Evolutionary conservation across 169 alveolate genomes (phyloP).

Genomic region (Eimeria acervulina): DNA sequence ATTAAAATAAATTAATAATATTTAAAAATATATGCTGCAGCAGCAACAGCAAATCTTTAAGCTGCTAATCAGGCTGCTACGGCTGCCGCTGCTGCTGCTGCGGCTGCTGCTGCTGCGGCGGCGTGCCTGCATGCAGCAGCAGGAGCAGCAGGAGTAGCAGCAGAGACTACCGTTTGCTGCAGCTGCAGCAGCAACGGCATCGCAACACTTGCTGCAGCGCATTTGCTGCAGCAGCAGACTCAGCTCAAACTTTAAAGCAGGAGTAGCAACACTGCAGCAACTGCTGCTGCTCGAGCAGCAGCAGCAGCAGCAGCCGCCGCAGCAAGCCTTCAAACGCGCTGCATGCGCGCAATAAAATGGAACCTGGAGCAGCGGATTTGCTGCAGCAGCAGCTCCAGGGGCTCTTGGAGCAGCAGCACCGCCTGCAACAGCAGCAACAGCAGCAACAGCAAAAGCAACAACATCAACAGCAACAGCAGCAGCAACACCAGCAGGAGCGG

Average conservation of each 20-base stretch:
- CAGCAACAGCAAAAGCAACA: not conserved
- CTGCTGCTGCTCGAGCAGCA: not conserved
- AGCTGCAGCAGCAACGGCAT: not conserved
- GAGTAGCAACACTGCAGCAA: not conserved
- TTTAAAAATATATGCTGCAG: not conserved
- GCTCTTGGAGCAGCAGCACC: slow-evolving; percentile 25
- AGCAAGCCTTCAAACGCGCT: not conserved
- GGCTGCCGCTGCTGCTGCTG: not conserved
- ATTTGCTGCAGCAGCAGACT: slow-evolving; percentile 49
- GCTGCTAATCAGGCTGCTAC: not conserved
- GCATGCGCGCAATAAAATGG: slow-evolving; percentile 20
- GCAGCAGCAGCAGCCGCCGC: slow-evolving; percentile 35
- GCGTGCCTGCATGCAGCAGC: slow-evolving; percentile 10
- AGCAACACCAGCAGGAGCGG: slow-evolving; percentile 12
- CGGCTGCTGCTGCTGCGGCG: not conserved
- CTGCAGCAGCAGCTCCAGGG: slow-evolving; percentile 72
- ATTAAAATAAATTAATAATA: not conserved
- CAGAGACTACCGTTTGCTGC: not conserved
- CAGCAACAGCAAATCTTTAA: not conserved
- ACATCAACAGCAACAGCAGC: not conserved
- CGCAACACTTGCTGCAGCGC: slow-evolving; percentile 9
- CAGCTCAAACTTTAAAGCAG: not conserved
- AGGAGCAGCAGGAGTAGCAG: not conserved
- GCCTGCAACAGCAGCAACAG: slow-evolving; percentile 37
- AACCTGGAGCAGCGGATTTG: slow-evolving; percentile 39